phyloP scores from a whole-genome alignment of 2,329 filamentous ascomycete genomes.

The Talaromyces sp. region DNA sequence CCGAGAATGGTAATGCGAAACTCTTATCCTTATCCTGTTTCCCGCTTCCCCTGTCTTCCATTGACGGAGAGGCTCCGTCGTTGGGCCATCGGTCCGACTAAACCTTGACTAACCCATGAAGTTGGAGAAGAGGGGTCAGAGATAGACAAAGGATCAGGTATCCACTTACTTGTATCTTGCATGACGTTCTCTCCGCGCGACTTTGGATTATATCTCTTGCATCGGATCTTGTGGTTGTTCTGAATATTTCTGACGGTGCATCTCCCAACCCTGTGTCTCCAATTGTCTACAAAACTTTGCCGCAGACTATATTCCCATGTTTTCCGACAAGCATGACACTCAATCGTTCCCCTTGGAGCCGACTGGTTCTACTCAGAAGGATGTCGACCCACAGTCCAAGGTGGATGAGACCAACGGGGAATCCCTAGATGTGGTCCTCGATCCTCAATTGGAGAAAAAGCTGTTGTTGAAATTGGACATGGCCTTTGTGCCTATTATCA shows the following conservation, averaged over 20 bases:
- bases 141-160: background rate
- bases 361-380: conserved; percentile 18
- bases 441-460: conserved; percentile 49
- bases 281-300: background rate
- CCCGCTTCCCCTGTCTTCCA: background rate
- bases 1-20: background rate
- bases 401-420: conserved; percentile 20
- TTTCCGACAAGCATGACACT: background rate
- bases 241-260: no score
- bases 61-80: no score
- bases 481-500: conserved; percentile 56
- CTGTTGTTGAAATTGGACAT: conserved; percentile 54
- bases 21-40: background rate
- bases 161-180: conserved; percentile 3
- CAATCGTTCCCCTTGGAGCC: conserved; percentile 8
- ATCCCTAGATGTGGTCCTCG: conserved; percentile 36
- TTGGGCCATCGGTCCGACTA: background rate
- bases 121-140: background rate
- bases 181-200: background rate
- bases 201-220: background rate
- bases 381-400: conserved; percentile 2
- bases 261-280: background rate
- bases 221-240: background rate
- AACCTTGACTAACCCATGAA: background rate
- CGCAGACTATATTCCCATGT: background rate